These are phyloP conservation scores for Exserohilum turcica DNA, from an alignment of 2,329 filamentous ascomycete genomes.

Conservation along the genomic window DNA sequence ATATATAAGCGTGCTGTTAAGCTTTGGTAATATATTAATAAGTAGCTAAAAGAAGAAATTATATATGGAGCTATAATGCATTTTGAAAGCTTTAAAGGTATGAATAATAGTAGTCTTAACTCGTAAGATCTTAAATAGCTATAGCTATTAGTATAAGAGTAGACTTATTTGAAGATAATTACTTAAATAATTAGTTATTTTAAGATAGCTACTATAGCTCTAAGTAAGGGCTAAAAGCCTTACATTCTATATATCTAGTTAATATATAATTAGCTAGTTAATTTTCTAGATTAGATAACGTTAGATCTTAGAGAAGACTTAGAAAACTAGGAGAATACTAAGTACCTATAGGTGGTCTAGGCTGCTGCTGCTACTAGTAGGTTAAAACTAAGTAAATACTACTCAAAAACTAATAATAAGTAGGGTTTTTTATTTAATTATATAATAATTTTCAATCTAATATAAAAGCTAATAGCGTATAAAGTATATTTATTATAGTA, in stretches of 20 bases:
- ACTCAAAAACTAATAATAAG: neutral
- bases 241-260: neutral
- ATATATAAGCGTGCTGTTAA: conserved; percentile 10
- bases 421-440: neutral
- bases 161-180: neutral
- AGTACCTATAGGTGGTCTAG: no score
- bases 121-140: neutral
- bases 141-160: neutral
- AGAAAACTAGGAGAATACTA: neutral
- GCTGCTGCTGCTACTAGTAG: no score
- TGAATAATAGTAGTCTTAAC: neutral
- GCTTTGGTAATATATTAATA: conserved; percentile 13
- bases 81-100: no score
- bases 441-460: neutral
- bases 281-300: neutral
- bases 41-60: conserved; percentile 15
- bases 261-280: neutral
- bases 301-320: no score
- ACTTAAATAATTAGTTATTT: neutral
- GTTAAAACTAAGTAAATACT: neutral
- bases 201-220: neutral
- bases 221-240: neutral
- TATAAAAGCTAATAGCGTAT: conserved; percentile 4
- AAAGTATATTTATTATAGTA: conserved; percentile 7
- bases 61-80: no score